Conservation (phyloP, 352 stramenopile species). For the Pythium pectinolyticum region DNA sequence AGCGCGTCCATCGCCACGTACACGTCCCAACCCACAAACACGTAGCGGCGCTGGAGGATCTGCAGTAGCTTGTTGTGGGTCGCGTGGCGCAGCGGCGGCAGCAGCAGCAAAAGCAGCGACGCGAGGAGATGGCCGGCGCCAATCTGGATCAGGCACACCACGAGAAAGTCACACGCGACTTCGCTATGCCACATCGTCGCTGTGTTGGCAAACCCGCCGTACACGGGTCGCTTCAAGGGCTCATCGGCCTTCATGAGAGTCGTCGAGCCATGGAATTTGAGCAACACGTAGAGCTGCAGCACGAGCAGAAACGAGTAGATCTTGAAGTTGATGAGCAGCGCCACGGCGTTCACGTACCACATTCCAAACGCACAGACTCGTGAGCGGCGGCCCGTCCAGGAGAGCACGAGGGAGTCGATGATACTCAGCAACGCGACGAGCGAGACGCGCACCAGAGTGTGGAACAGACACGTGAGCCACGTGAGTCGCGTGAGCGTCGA, state of each 20-base stretch:
- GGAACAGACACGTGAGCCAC: slow-evolving; percentile 21
- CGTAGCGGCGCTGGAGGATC: slow-evolving; percentile 30
- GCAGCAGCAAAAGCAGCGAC: slow-evolving; percentile 14
- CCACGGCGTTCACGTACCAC: slow-evolving; percentile 31
- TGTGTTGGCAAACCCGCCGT: slow-evolving; percentile 26
- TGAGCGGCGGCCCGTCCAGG: neutral
- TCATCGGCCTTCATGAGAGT: slow-evolving; percentile 25
- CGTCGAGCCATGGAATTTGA: slow-evolving; percentile 20
- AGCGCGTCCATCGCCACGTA: slow-evolving; percentile 36
- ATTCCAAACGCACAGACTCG: neutral
- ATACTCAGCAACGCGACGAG: neutral
- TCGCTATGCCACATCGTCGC: slow-evolving; percentile 35
- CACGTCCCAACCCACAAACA: slow-evolving; percentile 43
- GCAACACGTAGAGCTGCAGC: slow-evolving; percentile 22
- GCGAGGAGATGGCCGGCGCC: slow-evolving; percentile 7
- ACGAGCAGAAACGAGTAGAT: slow-evolving; percentile 33
- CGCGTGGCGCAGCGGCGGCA: slow-evolving; percentile 21
- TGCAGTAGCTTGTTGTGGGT: slow-evolving; percentile 26
- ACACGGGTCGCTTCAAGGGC: slow-evolving; percentile 18
- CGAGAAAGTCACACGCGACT: slow-evolving; percentile 27
- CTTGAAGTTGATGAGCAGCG: slow-evolving; percentile 36
- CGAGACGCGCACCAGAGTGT: slow-evolving; percentile 2
- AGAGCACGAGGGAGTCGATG: neutral
- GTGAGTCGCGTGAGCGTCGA: slow-evolving; percentile 17
- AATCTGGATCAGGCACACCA: slow-evolving; percentile 18